Evolutionary conservation across 2,329 filamentous ascomycete species (phyloP), one percentile per base, ranked within the genome.

Genomic region (Camillea tinctor): DNA sequence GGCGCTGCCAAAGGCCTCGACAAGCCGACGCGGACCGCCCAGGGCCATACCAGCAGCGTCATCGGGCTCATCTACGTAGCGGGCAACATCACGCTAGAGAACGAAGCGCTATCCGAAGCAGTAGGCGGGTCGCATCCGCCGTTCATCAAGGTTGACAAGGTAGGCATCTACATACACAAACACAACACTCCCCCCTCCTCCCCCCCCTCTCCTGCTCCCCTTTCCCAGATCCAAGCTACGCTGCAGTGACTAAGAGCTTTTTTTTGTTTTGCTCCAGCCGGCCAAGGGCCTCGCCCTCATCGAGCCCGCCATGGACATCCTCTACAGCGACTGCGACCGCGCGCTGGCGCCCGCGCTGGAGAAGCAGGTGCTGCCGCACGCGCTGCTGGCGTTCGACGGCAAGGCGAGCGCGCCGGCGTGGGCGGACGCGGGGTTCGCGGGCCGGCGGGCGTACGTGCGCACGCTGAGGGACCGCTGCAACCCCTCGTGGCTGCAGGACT

Each of bases 1-100:
- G 67, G 56, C n/a, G 68, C 69, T 0, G 66, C 65, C 0, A 71
- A 70, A 26, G 58, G 52, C 21, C 66, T 72, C 26, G 69, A 70
- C 49, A 68, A 64, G 30, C 44, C 58, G 9, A 63, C 53, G 3
- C 64, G 67, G 1, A 21, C 30, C 7, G 44, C 56, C 0, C 36
- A 66, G 11, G 65, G 66, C 15, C 52, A 61, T 11, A 21, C 2
- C 2, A 56, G 19, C 7, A 55, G 60, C 17, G 57, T 70, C 44
- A 6, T 68, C 9, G 68, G 68, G 1, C 49, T 70, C 1, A 55
- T 69, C 8, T 68, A 64, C 17, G 49, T 68, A 1, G 64, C 53
- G 1, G 65, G 64, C 1, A 68, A 63, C 22, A 68, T 68, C 50
- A 58, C 63, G 3, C 58, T 68, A 0, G 63, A 69, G 6, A 60